Evolutionary conservation across 2,329 filamentous ascomycete genomes (phyloP), one percentile per base, ranked within the genome.

Genomic region (Magnaporthiopsis rhizophila): DNA sequence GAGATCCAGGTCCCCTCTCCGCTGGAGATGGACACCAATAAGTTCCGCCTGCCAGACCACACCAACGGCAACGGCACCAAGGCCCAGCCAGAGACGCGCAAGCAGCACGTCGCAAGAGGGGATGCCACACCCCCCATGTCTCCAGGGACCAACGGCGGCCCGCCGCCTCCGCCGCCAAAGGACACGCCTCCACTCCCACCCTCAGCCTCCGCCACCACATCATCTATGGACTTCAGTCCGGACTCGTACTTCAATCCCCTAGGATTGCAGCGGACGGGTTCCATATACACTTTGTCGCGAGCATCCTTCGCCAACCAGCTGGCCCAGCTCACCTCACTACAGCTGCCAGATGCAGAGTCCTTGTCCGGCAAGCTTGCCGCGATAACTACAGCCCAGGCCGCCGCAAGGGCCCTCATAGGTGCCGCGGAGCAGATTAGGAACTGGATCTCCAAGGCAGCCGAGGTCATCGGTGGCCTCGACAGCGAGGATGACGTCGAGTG

Each of bases 401-500:
- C 94, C 32, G 87, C 92, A 12, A 89, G 86, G 66, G 92, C 92
- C 0, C 82, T 98, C 64, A 89, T 91, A 68, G 90, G 91, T 69
- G 92, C 94, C 13, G 92, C 93, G 5, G 91, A 96, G 67, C 93
- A 98, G 75, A 98, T 99, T 69, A 85, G 89, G 67, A 89, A 89
- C 71, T 99, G 95, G 95, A 97, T 97, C 72, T 85, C 85, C 68
- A 97, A 97, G 75, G 94, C 94, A 0, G 89, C 89, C 0, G 92
- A 96, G 71, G 93, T 98, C 38, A 87, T 99, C 63, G 85, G 86
- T 64, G 93, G 93, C 6, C 80, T 99, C 58, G 92, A 98, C 74
- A 92, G 93, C 63, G 94, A 98, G 67, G 95, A 98, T 74, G 95
- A 99, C 73, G 92, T 98, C 21, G 94, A 98, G 75, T 99, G 95